Evolutionary conservation across 768 basidiomycete species (phyloP).

Genomic region (Mycena vulgaris): DNA sequence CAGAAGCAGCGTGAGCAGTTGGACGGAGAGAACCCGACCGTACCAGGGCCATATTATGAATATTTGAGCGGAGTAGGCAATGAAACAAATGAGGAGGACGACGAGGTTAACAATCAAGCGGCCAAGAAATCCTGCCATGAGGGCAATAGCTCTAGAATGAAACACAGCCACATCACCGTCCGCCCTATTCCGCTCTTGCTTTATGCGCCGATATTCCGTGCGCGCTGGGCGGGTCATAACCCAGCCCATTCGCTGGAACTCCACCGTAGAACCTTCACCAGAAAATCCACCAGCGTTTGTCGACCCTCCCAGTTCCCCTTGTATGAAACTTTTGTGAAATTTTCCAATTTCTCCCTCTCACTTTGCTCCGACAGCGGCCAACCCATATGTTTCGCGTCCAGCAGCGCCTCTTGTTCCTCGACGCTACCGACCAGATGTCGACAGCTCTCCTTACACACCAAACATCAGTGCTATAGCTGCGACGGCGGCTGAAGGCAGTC

Average conservation of each 20-base stretch:
- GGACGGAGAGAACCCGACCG: constrained; percentile 78
- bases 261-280: constrained; percentile 1
- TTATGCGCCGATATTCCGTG: constrained; percentile 29
- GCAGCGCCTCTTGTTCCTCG: not conserved
- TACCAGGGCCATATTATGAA: constrained; percentile 97
- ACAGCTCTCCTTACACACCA: constrained; percentile 8
- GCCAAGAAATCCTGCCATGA: constrained; percentile 65
- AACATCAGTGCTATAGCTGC: constrained; percentile 16
- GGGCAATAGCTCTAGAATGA: not conserved
- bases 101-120: constrained; percentile 78
- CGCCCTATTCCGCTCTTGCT: too few relatives aligned
- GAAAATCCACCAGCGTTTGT: not conserved
- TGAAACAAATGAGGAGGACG: constrained; percentile 84
- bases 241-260: constrained; percentile 31
- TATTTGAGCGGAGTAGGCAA: constrained; percentile 90
- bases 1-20: constrained; percentile 80
- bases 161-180: not conserved
- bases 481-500: constrained; percentile 2
- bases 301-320: not conserved
- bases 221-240: constrained; percentile 11
- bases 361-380: not conserved
- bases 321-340: constrained; percentile 7
- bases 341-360: not conserved
- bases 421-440: not conserved
- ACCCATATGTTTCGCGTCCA: not conserved